A percentile compares a stretch with the other conserved stretches of the same genome.
Evolutionary conservation across 148 eudicot species (phyloP).

Genomic region (Mesembryanthemum crystallinum): DNA sequence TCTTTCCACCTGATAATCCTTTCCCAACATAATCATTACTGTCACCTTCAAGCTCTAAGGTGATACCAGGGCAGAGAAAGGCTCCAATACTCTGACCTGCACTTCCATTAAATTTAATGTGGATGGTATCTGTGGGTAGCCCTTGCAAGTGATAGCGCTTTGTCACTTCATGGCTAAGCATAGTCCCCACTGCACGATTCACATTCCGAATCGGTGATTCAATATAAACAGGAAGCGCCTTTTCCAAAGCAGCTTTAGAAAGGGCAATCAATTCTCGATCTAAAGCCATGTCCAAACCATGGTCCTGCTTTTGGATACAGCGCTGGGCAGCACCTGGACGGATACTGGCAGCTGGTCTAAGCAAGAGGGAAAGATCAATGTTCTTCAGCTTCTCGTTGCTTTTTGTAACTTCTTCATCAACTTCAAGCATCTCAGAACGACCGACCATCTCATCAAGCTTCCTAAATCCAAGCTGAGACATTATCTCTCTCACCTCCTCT

Average conservation of each 20-base stretch:
- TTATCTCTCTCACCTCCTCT: constrained; percentile 93
- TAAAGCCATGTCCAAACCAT: constrained; percentile 91
- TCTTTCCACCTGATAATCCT: constrained; percentile 94
- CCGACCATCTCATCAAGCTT: constrained; percentile 89
- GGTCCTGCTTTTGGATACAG: constrained; percentile 93
- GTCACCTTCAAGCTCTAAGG: constrained; percentile 97
- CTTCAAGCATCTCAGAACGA: constrained; percentile 93
- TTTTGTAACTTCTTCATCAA: constrained; percentile 63
- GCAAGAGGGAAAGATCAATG: constrained; percentile 85
- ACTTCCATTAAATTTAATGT: constrained; percentile 85
- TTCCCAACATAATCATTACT: constrained; percentile 99
- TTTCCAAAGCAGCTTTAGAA: constrained; percentile 73
- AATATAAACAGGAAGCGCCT: constrained; percentile 78
- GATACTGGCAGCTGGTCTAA: constrained; percentile 85
- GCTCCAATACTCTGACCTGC: constrained; percentile 99
- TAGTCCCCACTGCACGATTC: constrained; percentile 97
- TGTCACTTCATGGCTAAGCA: constrained; percentile 99
- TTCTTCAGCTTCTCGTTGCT: constrained; percentile 86
- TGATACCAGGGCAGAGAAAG: constrained; percentile 91
- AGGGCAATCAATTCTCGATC: constrained; percentile 61
- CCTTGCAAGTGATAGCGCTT: constrained; percentile 71
- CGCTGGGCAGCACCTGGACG: constrained; percentile 91
- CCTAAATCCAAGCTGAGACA: constrained; percentile 86
- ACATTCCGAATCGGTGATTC: constrained; percentile 74
- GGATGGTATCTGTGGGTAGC: constrained; percentile 80